phyloP scores from a whole-genome alignment of 805 yeast genomes.

The Kodamaea kaohsiungensis region DNA sequence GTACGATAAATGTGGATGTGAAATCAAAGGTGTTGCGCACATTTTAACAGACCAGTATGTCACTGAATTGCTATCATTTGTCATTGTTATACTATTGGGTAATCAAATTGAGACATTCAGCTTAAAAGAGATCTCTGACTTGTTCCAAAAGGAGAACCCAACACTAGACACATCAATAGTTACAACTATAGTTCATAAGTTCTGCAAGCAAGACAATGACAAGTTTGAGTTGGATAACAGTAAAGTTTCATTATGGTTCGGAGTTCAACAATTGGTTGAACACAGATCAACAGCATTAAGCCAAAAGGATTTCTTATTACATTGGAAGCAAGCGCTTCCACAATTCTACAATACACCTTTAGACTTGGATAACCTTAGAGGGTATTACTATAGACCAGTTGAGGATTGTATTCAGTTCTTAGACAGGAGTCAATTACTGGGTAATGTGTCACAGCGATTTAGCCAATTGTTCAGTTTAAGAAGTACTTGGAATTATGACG shows the following conservation, averaged over 20 bases:
- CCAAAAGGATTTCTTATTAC: conserved; percentile 57
- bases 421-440: conserved; percentile 48
- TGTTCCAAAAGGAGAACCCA: conserved; percentile 28
- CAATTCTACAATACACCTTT: conserved; percentile 61
- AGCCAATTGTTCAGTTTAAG: conserved; percentile 27
- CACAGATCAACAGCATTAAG: conserved; percentile 21
- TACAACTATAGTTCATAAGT: conserved; percentile 51
- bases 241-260: conserved; percentile 61
- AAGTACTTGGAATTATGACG: conserved; percentile 41
- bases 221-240: conserved; percentile 42
- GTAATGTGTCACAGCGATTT: conserved; percentile 12
- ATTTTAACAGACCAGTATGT: conserved; percentile 25
- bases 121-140: conserved; percentile 15
- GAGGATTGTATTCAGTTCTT: conserved; percentile 53
- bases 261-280: conserved; percentile 48
- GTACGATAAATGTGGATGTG: conserved; percentile 57
- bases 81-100: conserved; percentile 30
- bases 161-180: conserved; percentile 36
- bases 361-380: conserved; percentile 54
- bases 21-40: conserved; percentile 45
- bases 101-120: conserved; percentile 21
- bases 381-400: conserved; percentile 52
- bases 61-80: conserved; percentile 26
- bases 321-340: conserved; percentile 66
- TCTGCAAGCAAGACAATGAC: conserved; percentile 27